Evolutionary conservation across 192 early-diverging fungal species (phyloP).

Genomic region (Dissophora globulifera): DNA sequence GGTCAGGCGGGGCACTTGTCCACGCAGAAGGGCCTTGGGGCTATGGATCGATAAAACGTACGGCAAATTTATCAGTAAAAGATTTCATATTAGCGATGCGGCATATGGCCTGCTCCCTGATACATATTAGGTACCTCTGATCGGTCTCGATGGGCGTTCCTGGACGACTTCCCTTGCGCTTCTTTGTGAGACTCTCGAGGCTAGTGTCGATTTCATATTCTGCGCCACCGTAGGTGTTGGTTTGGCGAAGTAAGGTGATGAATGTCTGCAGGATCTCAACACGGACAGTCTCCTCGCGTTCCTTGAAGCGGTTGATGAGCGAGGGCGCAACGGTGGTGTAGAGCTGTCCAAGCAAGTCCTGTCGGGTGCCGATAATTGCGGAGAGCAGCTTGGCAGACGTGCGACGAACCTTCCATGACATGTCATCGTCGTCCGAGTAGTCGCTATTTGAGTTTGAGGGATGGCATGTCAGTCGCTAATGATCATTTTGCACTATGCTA

Average conservation of each 20-base stretch:
- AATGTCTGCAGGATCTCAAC: constrained; percentile 82
- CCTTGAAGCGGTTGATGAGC: constrained; percentile 81
- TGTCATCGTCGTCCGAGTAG: constrained; percentile 91
- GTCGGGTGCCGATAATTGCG: constrained; percentile 75
- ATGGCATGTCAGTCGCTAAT: not conserved
- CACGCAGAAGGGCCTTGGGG: constrained; percentile 66
- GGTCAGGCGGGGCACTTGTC: constrained; percentile 71
- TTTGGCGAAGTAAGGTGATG: constrained; percentile 70
- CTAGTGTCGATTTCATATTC: constrained; percentile 43
- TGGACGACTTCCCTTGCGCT: constrained; percentile 55
- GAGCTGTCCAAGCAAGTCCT: constrained; percentile 71
- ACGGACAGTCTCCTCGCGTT: constrained; percentile 87
- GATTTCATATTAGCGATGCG: too few relatives aligned
- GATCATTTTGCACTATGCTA: too few relatives aligned
- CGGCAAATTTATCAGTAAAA: too few relatives aligned
- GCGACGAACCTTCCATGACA: constrained; percentile 92
- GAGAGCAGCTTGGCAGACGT: constrained; percentile 79
- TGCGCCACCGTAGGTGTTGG: constrained; percentile 59
- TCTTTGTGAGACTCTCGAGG: constrained; percentile 56
- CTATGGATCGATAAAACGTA: constrained; percentile 15
- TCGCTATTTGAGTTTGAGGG: constrained; percentile 57
- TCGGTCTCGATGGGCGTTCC: constrained; percentile 59
- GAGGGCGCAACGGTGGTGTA: constrained; percentile 76
- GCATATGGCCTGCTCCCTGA: too few relatives aligned
- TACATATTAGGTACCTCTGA: too few relatives aligned